Conservation (phyloP, 768 basidiomycete genomes). For the Collybiopsis luxurians region DNA sequence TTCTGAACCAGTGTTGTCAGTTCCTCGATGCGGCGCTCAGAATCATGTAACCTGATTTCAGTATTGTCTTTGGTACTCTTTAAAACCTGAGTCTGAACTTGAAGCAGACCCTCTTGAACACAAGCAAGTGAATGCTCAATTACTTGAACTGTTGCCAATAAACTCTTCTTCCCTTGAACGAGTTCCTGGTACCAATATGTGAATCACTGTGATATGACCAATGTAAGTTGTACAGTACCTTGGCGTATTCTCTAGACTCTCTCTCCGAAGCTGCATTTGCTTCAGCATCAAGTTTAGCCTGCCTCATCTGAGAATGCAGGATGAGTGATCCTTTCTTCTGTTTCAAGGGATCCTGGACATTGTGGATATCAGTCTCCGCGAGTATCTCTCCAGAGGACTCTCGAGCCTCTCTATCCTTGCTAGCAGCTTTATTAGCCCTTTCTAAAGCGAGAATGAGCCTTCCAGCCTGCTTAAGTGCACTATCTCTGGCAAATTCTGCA, state of each 20-base stretch:
- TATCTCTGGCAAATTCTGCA: background rate
- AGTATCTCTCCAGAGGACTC: background rate
- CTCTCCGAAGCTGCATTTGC: background rate
- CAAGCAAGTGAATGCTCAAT: slow-evolving; percentile 2
- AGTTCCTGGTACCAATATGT: background rate
- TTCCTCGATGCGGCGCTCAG: slow-evolving; percentile 4
- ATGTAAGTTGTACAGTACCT: background rate
- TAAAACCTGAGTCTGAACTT: background rate
- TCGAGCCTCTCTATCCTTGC: background rate
- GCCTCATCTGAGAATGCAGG: background rate
- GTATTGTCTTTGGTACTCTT: background rate
- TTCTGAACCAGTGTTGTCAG: background rate
- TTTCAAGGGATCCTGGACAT: background rate
- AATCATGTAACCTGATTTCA: background rate
- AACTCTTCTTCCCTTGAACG: background rate
- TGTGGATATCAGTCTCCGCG: background rate
- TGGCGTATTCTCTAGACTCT: background rate
- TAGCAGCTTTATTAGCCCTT: background rate
- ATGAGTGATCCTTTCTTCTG: background rate
- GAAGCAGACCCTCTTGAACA: background rate
- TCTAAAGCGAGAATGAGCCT: slow-evolving; percentile 7
- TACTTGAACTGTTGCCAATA: background rate
- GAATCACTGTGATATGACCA: background rate
- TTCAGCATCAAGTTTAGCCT: background rate
- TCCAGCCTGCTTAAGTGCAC: slow-evolving; percentile 2